Base-by-base conservation (phyloP, 2,329 filamentous ascomycete species). In the Neoascochyta sp. region DNA sequence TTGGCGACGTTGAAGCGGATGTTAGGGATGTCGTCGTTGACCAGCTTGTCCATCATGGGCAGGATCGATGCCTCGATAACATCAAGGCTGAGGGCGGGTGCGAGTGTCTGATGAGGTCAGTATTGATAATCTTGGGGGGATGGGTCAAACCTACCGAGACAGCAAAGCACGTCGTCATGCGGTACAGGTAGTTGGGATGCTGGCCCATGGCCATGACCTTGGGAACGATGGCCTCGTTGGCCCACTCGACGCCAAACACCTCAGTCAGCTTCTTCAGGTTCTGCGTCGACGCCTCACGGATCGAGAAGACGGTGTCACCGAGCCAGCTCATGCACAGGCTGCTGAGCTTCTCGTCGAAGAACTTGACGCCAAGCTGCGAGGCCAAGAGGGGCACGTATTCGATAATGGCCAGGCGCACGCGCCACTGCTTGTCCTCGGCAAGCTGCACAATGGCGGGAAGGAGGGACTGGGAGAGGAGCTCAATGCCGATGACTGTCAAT, bases 81-180 rank as follows among this genome's bases (percentile, higher is more conserved):
- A 36, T 89, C 86, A 51, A 96, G 77, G 62, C 85, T 93, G 53
- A 98, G 86, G 31, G 94, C 93, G 17, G 85, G 85, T 16, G 92
- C 85, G 42, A 98, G 80, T 14, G 90, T 98, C 92, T 98, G 48
- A 30, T 23, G 17, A 29, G 0, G 20, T 50, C 23, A 50, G 42
- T 25, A 25, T 45, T 24, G 19, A 7, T 15, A 17, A 24, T 9
- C 13, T 10, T 20, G n/a, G 17, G 27, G 9, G 2, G 17, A 7
- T 5, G 22, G n/a, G 9, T 3, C 11, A 3, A 17, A 76, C 86
- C 73, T 76, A 98, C 92, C 52, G 88, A 90, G 48, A 98, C 93
- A 41, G 92, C 92, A 64, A 98, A 98, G 70, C 90, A 96, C n/a
- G 92, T 98, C 7, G 92, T 98, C 92, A 98, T 98, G 63, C 92